phyloP scores from a whole-genome alignment of 169 alveolate genomes.

The Fabrea salina region DNA sequence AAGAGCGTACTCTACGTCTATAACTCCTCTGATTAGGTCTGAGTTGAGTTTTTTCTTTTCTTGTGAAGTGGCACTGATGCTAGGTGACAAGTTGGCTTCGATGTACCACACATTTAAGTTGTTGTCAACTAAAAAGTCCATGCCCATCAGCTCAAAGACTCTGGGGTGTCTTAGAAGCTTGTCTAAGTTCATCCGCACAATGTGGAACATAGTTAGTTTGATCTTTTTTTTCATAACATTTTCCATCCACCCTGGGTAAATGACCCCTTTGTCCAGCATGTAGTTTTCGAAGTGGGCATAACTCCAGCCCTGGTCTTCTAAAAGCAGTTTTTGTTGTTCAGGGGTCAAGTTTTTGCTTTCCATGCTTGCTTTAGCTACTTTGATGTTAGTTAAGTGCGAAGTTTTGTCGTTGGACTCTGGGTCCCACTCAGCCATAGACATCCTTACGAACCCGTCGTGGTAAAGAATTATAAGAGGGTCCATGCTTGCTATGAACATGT shows the following conservation, averaged over 20 bases:
- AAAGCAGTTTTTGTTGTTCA: neutral
- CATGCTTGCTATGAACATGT: constrained; percentile 41
- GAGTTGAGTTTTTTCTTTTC: neutral
- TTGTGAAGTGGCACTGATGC: constrained; percentile 73
- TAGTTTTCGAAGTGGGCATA: neutral
- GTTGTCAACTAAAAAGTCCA: constrained; percentile 84
- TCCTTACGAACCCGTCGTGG: constrained; percentile 38
- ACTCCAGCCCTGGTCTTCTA: neutral
- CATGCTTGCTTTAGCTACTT: neutral
- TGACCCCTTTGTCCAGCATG: neutral
- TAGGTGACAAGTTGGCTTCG: constrained; percentile 83
- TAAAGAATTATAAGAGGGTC: constrained; percentile 46
- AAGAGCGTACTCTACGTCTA: neutral
- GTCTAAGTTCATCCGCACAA: neutral
- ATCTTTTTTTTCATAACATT: neutral
- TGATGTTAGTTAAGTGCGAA: neutral
- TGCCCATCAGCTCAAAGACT: constrained; percentile 73
- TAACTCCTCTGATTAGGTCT: neutral
- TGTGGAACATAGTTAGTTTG: neutral
- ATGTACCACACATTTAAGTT: constrained; percentile 76
- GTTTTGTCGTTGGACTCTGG: neutral
- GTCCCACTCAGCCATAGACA: constrained; percentile 8
- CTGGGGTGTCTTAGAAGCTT: neutral
- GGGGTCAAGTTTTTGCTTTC: neutral
- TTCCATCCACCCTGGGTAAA: neutral